Evolutionary conservation across 2,329 filamentous ascomycete genomes (phyloP).

Genomic region (Apiospora malaysiana): DNA sequence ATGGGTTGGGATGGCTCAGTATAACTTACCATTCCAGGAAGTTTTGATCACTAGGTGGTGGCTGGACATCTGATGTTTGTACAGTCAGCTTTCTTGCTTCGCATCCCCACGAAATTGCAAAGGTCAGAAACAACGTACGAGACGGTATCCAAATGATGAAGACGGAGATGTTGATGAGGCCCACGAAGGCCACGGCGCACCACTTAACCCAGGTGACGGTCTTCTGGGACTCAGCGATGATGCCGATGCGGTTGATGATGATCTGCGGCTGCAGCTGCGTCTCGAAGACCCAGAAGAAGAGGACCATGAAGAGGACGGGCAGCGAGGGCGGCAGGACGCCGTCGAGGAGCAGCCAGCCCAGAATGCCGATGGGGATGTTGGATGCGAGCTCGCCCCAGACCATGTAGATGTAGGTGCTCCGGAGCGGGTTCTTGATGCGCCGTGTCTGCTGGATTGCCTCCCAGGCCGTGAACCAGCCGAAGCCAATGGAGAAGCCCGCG

Average conservation of each 20-base stretch:
- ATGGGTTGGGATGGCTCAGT: constrained; percentile 32
- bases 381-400: constrained; percentile 51
- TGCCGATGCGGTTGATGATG: constrained; percentile 58
- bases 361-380: constrained; percentile 38
- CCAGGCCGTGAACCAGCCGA: constrained; percentile 29
- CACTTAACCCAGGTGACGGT: constrained; percentile 51
- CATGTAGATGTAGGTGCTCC: constrained; percentile 29
- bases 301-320: constrained; percentile 43
- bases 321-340: constrained; percentile 35
- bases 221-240: constrained; percentile 50
- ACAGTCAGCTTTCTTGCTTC: background rate
- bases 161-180: constrained; percentile 57
- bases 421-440: constrained; percentile 26
- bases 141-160: constrained; percentile 61
- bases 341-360: constrained; percentile 35
- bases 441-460: constrained; percentile 29
- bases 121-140: constrained; percentile 33
- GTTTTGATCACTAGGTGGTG: background rate
- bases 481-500: constrained; percentile 28
- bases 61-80: background rate
- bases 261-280: constrained; percentile 60
- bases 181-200: constrained; percentile 51
- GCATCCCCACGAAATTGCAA: constrained; percentile 17
- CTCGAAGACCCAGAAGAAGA: constrained; percentile 50
- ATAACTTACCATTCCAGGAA: constrained; percentile 25